Base-by-base conservation (phyloP, 305 asterid genomes). In the Rubia balearica region DNA sequence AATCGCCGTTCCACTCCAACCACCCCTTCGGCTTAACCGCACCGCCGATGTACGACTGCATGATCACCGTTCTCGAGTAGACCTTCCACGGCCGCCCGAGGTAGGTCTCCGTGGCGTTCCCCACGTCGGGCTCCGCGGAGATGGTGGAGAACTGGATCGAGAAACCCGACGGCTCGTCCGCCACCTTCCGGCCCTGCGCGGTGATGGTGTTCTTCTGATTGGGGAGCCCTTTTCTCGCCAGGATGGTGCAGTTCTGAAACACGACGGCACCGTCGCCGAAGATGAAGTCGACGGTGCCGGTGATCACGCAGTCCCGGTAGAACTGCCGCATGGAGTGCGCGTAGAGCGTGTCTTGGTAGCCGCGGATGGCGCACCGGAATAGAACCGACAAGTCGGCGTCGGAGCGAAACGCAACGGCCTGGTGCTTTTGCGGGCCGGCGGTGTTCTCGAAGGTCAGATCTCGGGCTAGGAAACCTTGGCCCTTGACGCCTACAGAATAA, bases 61-160 rank as follows among this genome's bases (percentile, higher is more conserved):
- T 85, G 19, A 88, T 68, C 2, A 90, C 84, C 17, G 97, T 87
- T 0, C 96, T 81, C 2, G 97, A 90, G 64, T 86, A 90, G 57
- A 65, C 16, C 70, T 83, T 87, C 97, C 96, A 90, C 0, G 97
- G 97, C 76, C 97, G 62, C n/a, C 96, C 97, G 0, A 90, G 81
- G 67, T 86, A 91, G 6, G 91, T 89, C 6, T 70, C 78, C 0
- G 96, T 90, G 19, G 89, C 49, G 59, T 86, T 86, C 61, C 55
- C 8, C 6, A 84, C 73, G 16, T 75, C 91, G 1, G 85, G 70
- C 60, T 83, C 96, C 0, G 63, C 92, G 0, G 97, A 71, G 19
- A 91, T 78, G 86, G 88, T 87, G 59, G 88, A 87, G 71, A 79
- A 86, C 38, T 91, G 97, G 80, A 91, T 75, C 0, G 94, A 86